Conservation (phyloP, 2,329 filamentous ascomycete genomes). For the Colletotrichum chlorophyti region DNA sequence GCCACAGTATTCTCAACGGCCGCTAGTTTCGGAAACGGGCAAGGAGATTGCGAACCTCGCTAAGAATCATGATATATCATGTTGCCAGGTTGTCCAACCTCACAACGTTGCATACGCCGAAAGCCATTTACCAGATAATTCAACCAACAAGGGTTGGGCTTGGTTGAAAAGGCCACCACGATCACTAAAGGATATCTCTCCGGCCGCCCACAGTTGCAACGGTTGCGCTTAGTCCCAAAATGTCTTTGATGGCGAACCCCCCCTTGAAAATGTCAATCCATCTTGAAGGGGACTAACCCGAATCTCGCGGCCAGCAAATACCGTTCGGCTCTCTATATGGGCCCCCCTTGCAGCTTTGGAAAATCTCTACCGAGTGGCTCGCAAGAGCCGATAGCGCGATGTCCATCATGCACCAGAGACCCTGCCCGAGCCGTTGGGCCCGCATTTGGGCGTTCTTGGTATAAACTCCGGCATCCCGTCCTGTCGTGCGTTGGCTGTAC, state of each 20-base stretch:
- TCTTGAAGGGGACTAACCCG: not conserved
- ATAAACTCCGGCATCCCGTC: constrained; percentile 27
- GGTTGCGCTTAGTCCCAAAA: no score
- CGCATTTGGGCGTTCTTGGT: constrained; percentile 26
- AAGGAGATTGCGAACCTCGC: not conserved
- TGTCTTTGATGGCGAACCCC: constrained; percentile 3
- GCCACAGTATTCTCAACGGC: not conserved
- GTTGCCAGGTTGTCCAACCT: no score
- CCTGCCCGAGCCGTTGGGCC: constrained; percentile 17
- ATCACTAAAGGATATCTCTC: no score
- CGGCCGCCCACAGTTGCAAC: no score
- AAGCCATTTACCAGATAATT: no score
- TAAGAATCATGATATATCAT: not conserved
- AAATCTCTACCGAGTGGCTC: constrained; percentile 12
- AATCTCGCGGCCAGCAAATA: no score
- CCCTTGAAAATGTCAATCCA: not conserved
- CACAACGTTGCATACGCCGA: no score
- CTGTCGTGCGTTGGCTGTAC: constrained; percentile 12
- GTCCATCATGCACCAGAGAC: constrained; percentile 23
- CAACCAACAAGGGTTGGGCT: no score
- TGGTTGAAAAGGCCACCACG: no score
- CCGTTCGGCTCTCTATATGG: no score
- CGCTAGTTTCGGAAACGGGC: not conserved
- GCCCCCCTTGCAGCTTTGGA: not conserved
- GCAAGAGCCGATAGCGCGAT: constrained; percentile 1